Base-by-base conservation (phyloP, 306 rosid genomes). In the Lotus japonicus region DNA sequence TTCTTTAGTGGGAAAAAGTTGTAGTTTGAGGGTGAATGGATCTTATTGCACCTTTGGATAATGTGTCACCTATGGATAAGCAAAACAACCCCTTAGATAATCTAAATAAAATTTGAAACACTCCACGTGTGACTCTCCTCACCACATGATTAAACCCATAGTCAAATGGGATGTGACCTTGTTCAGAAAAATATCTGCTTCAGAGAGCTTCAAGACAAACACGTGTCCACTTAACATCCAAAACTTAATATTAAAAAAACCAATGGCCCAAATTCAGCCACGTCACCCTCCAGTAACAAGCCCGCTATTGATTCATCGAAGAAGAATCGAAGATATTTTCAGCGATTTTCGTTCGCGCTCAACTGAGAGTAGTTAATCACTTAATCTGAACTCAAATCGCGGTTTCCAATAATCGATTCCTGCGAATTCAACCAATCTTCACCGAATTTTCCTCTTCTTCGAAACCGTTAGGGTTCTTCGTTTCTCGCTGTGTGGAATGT, bases 231-330 rank as follows among this genome's bases (percentile, higher is more conserved):
- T 50, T 78, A 31, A 66, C 43, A 36, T 35, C 11, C 1, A 21
- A 50, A 52, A 39, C 8, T 17, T 19, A 13, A 65, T 48, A 21
- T 61, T 64, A 38, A 57, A 70, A 53, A 26, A 80, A 72, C 1
- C 21, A 44, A 71, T 71, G 88, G 90, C 66, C 8, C 15, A 54
- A 0, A 60, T 2, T 3, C 1, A 0, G 62, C 85, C 95, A 88
- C 88, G 80, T 85, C 80, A 65, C 4, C 42, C 1, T 0, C 64
- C 79, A 83, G 74, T 74, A 76, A 50, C 83, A 31, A 53, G 73
- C 71, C 2, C 13, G 77, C 82, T 79, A 76, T 76, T 49, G 86
- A 87, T 16, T 19, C 11, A 81, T 19, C 11, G 26, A 33, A 33
- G 61, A 2, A 19, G 26, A 16, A 42, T 31, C 38, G 55, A 45